Base-by-base conservation (phyloP, 345 rosid species). In the Lenwebbia sp. region DNA sequence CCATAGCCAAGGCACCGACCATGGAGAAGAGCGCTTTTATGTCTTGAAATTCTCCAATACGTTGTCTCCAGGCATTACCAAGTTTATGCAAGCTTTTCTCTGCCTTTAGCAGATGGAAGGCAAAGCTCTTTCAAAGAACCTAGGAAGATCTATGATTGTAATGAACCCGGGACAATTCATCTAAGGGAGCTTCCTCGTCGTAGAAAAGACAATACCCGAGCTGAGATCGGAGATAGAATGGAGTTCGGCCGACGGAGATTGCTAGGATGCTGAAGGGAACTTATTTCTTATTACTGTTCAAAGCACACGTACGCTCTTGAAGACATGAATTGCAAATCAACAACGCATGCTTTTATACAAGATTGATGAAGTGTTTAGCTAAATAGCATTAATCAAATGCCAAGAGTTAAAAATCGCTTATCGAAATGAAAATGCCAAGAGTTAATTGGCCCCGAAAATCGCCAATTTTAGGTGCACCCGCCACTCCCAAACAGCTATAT, bases 271-370 rank as follows among this genome's bases (percentile, higher is more conserved):
- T 4, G 78, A 70, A 9, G 78, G 78, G 25, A 37, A 9, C 47
- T 19, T 70, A 9, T 9, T 65, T 65, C 78, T 70, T 19, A 8
- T 4, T 22, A 62, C 19, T 33, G 25, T 65, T 65, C 47, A 65
- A 12, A 65, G 44, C 76, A 9, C 44, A 9, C 78, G 0, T 0
- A 4, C 78, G 17, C 25, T 65, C 23, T 33, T 62, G 1, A 60
- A 62, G 75, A 62, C 75, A 30, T 14, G 75, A 28, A 30, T 30
- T 62, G 75, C 75, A 30, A 3, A 30, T 7, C 17, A 70, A 70
- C 78, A 33, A 33, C 2, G 78, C 44, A 70, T 70, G 47, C 78
- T 33, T 70, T 0, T 33, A 9, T 33, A 33, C 78, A 33, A 70
- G 37, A 44, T 40, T 65, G 78, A 65, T 65, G 4, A 33, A 37